phyloP scores from a whole-genome alignment of 2,329 filamentous ascomycete species.

The Sporothrix globosa region DNA sequence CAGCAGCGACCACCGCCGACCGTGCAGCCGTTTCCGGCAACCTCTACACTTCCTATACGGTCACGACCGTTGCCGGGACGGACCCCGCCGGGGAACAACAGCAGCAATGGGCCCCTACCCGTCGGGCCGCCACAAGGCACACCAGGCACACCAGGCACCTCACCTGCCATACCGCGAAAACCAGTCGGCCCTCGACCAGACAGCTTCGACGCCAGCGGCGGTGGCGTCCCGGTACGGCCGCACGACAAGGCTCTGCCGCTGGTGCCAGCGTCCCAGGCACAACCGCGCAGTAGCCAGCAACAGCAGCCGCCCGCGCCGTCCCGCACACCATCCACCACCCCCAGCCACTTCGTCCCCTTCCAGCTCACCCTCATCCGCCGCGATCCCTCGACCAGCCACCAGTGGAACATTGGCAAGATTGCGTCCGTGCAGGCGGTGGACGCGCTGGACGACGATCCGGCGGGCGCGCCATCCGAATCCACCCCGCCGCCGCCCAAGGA shows the following conservation, averaged over 20 bases:
- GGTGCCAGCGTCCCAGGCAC: background rate
- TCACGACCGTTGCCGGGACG: conserved; percentile 4
- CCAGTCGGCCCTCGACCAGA: conserved; percentile 24
- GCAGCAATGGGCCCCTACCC: background rate
- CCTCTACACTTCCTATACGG: background rate
- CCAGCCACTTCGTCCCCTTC: conserved; percentile 49
- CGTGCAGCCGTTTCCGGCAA: background rate
- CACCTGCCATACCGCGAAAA: conserved; percentile 26
- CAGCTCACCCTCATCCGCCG: conserved; percentile 70
- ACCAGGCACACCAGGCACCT: too few relatives aligned
- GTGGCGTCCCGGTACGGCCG: background rate
- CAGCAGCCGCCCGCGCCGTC: background rate
- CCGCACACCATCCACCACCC: conserved; percentile 39
- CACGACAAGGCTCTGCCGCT: conserved; percentile 1
- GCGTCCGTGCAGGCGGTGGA: conserved; percentile 53
- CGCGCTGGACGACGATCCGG: conserved; percentile 18
- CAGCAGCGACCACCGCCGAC: background rate
- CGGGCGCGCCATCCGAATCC: conserved; percentile 29
- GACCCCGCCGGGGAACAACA: background rate
- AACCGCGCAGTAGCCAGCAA: background rate
- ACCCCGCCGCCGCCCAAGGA: conserved; percentile 31
- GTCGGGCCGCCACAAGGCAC: background rate
- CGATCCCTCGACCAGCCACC: conserved; percentile 67
- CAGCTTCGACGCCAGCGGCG: background rate
- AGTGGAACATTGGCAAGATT: conserved; percentile 76